Evolutionary conservation across 129 eudicot genomes (phyloP), one percentile per base, ranked within the genome.

Genomic region (Escallonia herrerae): DNA sequence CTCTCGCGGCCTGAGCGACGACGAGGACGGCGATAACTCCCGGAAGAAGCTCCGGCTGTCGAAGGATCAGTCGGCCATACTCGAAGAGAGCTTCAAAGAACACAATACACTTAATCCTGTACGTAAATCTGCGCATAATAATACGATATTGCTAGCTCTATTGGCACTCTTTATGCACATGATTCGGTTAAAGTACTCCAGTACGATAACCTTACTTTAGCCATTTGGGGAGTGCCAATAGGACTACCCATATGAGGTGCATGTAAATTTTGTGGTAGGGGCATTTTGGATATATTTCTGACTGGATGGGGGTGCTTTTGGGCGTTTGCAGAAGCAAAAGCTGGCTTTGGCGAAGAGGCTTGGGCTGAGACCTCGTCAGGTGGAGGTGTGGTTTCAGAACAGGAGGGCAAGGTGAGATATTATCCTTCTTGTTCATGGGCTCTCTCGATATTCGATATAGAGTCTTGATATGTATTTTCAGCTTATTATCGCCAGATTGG

Each of bases 21-120:
- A 91, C n/a, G 98, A 88, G 48, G 98, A 88, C 58, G 98, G 88
- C 15, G 97, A 88, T 11, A 81, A 75, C 74, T 76, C 81, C n/a
- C 71, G 98, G 68, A 93, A 93, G 57, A 93, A 93, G 67, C 91
- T 93, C 65, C 74, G 98, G 75, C 75, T 93, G 0, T 81, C 91
- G 3, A 93, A 88, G 58, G 98, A 93, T 7, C 98, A 93, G 66
- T 85, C 98, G 46, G 95, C 95, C 53, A 74, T 93, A 40, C 95
- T 93, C 7, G 98, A 93, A 60, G 98, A 93, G 47, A 93, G 87
- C 82, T 93, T 93, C 82, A 93, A 93, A 63, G 98, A 93, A 56
- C 98, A 91, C 76, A 91, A 81, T 75, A 91, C 98, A n/a, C 95
- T 91, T n/a, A 91, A 91, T 48, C 96, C 96, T 5, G 97, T 91